Evolutionary conservation across 1,139 yeast species (phyloP).

Genomic region (Taphrina wiesneri): DNA sequence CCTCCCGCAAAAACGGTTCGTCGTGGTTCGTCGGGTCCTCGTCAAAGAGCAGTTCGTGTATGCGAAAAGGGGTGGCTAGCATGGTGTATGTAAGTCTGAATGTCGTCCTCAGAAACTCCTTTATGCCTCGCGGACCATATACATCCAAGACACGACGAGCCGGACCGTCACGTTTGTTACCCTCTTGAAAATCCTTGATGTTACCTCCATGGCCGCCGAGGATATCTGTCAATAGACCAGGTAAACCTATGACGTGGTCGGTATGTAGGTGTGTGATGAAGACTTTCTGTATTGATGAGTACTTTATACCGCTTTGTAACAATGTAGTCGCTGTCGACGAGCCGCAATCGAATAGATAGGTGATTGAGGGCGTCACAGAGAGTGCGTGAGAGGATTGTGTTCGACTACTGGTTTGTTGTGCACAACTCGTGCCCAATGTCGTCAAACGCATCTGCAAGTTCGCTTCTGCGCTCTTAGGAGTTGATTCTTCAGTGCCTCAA

Average conservation of each 20-base stretch:
- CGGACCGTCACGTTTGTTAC: slow-evolving; percentile 11
- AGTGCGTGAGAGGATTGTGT: slow-evolving; percentile 29
- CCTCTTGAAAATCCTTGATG: slow-evolving; percentile 8
- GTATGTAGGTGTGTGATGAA: slow-evolving; percentile 33
- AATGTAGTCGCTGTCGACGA: slow-evolving; percentile 20
- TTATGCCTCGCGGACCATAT: slow-evolving; percentile 25
- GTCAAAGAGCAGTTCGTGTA: slow-evolving; percentile 13
- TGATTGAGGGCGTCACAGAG: not conserved
- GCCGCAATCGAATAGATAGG: slow-evolving; percentile 28
- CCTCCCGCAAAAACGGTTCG: slow-evolving; percentile 9
- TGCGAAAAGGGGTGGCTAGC: slow-evolving; percentile 24
- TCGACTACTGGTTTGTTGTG: slow-evolving; percentile 23
- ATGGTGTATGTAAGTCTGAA: slow-evolving; percentile 30
- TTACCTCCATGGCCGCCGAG: slow-evolving; percentile 33
- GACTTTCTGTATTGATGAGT: slow-evolving; percentile 9
- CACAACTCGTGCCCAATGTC: slow-evolving; percentile 30
- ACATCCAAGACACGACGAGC: slow-evolving; percentile 17
- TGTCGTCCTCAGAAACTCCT: slow-evolving; percentile 23
- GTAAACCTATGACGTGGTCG: slow-evolving; percentile 28
- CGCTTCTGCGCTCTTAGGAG: not conserved
- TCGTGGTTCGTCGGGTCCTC: slow-evolving; percentile 2
- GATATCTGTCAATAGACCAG: slow-evolving; percentile 22
- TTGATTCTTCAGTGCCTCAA: too few relatives aligned
- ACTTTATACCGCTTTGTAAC: slow-evolving; percentile 11
- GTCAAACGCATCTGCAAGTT: slow-evolving; percentile 4